A percentile compares a stretch with the other conserved stretches of the same genome.
These are phyloP conservation scores for Aspergillus homomorphus DNA, from an alignment of 495 filamentous ascomycete species.

Conservation along the genomic window DNA sequence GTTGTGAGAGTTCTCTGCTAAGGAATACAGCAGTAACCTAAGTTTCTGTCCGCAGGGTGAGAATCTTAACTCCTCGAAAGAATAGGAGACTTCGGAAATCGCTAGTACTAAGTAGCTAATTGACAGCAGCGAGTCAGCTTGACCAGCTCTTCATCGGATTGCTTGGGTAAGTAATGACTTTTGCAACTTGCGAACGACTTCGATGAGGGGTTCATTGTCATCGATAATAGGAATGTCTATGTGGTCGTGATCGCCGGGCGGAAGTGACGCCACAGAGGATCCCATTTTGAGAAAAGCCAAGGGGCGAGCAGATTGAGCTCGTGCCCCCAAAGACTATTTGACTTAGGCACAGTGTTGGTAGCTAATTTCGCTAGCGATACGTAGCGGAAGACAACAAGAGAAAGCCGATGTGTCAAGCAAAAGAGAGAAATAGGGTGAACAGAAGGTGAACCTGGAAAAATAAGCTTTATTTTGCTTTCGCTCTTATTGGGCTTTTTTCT, in stretches of 20 bases:
- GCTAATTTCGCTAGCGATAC: not conserved
- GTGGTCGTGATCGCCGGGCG: conserved; percentile 18
- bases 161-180: conserved; percentile 40
- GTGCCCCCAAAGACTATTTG: not conserved
- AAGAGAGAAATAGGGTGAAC: not conserved
- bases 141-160: not conserved
- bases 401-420: not conserved
- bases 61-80: conserved; percentile 76
- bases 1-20: conserved; percentile 65
- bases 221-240: conserved; percentile 59
- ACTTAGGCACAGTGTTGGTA: not conserved
- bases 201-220: conserved; percentile 60
- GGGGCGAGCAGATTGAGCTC: not conserved
- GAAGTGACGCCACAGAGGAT: conserved; percentile 16
- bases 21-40: conserved; percentile 60
- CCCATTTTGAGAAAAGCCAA: conserved; percentile 8
- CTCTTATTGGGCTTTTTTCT: not conserved
- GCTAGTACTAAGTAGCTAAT: conserved; percentile 62
- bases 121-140: conserved; percentile 8
- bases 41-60: conserved; percentile 62
- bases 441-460: not conserved
- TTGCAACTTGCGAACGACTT: conserved; percentile 66
- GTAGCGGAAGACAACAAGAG: not conserved
- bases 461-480: not conserved
- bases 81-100: conserved; percentile 61